Base-by-base conservation (phyloP, 1,284 basidiomycete species). In the Fomitopsis pinicola region DNA sequence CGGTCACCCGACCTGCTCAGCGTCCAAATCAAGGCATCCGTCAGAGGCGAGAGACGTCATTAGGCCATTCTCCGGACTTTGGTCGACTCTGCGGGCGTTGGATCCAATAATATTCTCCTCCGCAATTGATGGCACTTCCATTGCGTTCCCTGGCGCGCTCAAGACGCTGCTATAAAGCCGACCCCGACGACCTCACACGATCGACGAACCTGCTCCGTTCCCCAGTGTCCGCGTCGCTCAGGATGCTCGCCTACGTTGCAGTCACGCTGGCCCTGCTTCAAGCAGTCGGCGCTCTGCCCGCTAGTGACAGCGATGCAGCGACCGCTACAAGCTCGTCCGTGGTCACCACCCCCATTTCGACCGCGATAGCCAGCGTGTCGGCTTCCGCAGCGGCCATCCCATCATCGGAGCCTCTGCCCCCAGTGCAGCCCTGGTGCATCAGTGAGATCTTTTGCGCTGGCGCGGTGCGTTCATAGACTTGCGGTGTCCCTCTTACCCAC, bases 371-470 rank as follows among this genome's bases (percentile, higher is more conserved):
- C 3, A 86, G 82, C 52, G 83, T 90, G 1, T 84, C 88, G 50
- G 83, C 90, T 0, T 84, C 88, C 0, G 84, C 76, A 0, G 68
- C 89, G 3, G 74, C 85, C 19, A 73, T 95, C 22, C 87, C 89
- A 3, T 88, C 89, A 1, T 90, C 94, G 69, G 84, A 77, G 5
- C 72, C 83, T 1, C 72, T 91, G 42, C 91, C 93, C 10, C 89
- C 91, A 0, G 77, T 76, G 42, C 94, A 96, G 73, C 74, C 82
- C 42, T 90, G 91, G 89, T 92, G 89, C 71, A 86, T 88, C 3
- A 90, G 91, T 62, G 77, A 89, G 58, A 91, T 94, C 38, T 95
- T 91, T 76, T 95, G 94, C 73, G 82, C 92, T 0, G 92, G 92
- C 28, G 63, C 80, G 54, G 92, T 93, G 70, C 65, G 88, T 81